Base-by-base conservation (phyloP, 2,329 filamentous ascomycete genomes). In the Furcasterigmium furcatum region DNA sequence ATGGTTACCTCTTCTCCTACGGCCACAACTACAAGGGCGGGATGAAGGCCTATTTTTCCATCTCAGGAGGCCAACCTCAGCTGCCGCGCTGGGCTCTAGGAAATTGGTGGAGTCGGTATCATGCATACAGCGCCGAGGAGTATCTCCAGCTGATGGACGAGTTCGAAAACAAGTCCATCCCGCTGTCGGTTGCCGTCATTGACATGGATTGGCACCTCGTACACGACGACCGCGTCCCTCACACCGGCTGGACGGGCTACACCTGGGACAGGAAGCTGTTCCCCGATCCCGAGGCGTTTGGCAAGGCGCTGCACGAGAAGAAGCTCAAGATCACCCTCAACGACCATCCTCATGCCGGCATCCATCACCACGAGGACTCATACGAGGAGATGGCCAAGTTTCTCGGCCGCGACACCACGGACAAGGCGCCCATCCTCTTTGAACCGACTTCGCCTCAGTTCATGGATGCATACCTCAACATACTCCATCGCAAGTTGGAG, bases 151-250 rank as follows among this genome's bases (percentile, higher is more conserved):
- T 85, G 14, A 77, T 85, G 67, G 76, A 81, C 45, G 67, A 69
- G 41, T 84, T 85, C 51, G 57, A 64, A 5, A 59, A 62, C 9
- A 61, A 76, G 20, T 59, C 67, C 0, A 71, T 85, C 7, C 82
- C 82, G 0, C 62, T 85, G 30, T 77, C 72, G 5, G 78, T 83
- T 6, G 79, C 73, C 2, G 79, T 84, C 1, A 60, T 85, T 4
- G 82, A 85, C 54, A 85, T 85, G 80, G 82, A 84, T 57, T 85
- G 81, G 82, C 82, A 85, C 60, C 58, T 74, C 36, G 78, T 82
- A 1, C 57, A 70, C 2, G 72, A 74, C 10, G 60, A 70, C 7
- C 58, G 58, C n/a, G 65, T 71, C n/a, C 61, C 59, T 10, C 60
- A 66, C 44, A 70, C 70, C n/a, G 78, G 78, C 16, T 81, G 76